Evolutionary conservation across 306 rosid genomes (phyloP).

Genomic region (Lithocarpus polystachyus): DNA sequence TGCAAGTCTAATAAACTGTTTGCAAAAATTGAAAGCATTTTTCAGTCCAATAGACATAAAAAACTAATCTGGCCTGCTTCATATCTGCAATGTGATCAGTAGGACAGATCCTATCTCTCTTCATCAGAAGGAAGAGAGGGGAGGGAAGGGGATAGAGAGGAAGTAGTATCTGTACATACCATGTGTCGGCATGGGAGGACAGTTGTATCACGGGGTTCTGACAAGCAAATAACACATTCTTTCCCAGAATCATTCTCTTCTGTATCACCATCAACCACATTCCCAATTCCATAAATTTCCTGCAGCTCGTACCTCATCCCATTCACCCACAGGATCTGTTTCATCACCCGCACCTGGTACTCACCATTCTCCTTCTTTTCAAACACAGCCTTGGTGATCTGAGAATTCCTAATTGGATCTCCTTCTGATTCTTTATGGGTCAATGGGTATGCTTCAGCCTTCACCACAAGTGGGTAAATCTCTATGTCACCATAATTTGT

Average conservation of each 20-base stretch:
- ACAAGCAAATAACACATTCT: constrained; percentile 49
- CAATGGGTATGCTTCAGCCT: constrained; percentile 34
- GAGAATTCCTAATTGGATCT: constrained; percentile 31
- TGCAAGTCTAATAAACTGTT: background rate
- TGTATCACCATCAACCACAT: constrained; percentile 32
- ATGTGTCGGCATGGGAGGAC: constrained; percentile 58
- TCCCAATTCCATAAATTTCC: constrained; percentile 51
- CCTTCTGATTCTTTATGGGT: constrained; percentile 18
- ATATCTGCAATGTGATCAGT: background rate
- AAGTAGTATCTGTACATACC: constrained; percentile 23
- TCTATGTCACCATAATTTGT: constrained; percentile 25
- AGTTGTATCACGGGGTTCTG: constrained; percentile 50
- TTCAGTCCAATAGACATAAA: background rate
- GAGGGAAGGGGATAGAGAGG: background rate
- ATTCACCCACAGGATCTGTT: constrained; percentile 50
- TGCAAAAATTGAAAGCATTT: background rate
- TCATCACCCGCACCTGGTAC: constrained; percentile 40
- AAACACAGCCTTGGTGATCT: constrained; percentile 45
- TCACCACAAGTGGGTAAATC: constrained; percentile 51
- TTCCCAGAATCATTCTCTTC: constrained; percentile 36
- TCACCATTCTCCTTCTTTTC: constrained; percentile 35
- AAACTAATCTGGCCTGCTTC: background rate
- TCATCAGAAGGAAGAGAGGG: background rate
- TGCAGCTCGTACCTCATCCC: constrained; percentile 44
- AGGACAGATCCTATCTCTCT: background rate